Conservation (phyloP, 2,329 filamentous ascomycete genomes). For the Apiospora phragmitis region DNA sequence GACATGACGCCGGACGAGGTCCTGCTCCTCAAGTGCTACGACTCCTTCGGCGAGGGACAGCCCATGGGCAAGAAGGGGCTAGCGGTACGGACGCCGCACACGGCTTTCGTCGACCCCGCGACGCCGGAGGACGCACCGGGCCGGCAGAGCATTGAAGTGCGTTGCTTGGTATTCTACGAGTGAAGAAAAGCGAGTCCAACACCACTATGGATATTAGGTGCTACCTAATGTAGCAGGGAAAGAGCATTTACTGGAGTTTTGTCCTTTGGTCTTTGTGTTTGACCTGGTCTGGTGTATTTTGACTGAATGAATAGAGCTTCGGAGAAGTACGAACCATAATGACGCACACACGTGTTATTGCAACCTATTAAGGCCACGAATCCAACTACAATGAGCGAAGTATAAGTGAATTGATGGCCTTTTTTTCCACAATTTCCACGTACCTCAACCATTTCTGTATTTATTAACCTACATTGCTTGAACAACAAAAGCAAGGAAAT, state of each 20-base stretch:
- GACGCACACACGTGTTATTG: background rate
- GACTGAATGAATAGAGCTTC: background rate
- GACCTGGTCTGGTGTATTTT: too few species aligned
- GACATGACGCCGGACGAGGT: constrained; percentile 62
- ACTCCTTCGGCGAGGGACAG: constrained; percentile 43
- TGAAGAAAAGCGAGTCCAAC: background rate
- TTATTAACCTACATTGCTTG: background rate
- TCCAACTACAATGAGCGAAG: background rate
- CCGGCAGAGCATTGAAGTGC: constrained; percentile 64
- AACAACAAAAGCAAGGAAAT: background rate
- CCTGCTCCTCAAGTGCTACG: constrained; percentile 54
- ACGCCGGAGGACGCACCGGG: constrained; percentile 47
- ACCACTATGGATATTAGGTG: background rate
- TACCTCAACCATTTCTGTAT: background rate
- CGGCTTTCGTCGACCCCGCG: constrained; percentile 55
- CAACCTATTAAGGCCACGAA: background rate
- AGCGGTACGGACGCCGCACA: constrained; percentile 51
- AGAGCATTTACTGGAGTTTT: constrained; percentile 4
- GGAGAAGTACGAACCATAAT: background rate
- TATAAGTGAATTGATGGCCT: background rate
- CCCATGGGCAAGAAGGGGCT: constrained; percentile 39
- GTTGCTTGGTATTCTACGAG: constrained; percentile 60
- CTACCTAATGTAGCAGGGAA: background rate
- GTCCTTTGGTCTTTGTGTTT: background rate
- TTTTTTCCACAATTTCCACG: background rate